These are phyloP conservation scores for Chrysosporium keratinophilum DNA, from an alignment of 2,329 filamentous ascomycete species.

Conservation along the genomic window DNA sequence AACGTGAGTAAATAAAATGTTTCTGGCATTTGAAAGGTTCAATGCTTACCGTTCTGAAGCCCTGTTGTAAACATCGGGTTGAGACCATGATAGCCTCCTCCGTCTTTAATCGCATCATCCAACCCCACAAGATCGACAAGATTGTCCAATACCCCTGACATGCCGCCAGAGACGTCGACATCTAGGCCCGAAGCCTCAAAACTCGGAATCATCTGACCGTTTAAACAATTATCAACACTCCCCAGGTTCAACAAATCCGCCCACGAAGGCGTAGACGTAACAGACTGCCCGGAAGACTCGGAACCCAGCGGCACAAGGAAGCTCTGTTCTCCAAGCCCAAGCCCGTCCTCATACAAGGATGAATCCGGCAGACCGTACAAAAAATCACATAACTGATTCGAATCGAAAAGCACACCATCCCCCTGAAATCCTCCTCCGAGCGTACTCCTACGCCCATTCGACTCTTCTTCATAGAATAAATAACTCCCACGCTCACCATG, in stretches of 20 bases:
- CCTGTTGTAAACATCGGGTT: neutral
- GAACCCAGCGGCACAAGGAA: neutral
- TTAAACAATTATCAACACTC: neutral
- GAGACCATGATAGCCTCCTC: neutral
- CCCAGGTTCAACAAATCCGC: neutral
- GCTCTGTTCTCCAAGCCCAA: neutral
- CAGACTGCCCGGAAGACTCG: neutral
- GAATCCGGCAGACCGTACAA: neutral
- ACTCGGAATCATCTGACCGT: neutral
- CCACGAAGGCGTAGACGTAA: conserved; percentile 2
- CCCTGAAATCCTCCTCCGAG: neutral
- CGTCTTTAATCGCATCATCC: neutral
- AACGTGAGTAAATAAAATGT: neutral
- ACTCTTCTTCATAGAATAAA: neutral
- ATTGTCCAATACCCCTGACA: neutral
- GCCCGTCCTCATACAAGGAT: neutral
- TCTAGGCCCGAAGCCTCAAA: neutral
- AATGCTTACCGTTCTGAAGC: conserved; percentile 4
- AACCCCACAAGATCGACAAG: neutral
- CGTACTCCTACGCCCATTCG: neutral
- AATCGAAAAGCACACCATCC: conserved; percentile 3
- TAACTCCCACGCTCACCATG: conserved; percentile 3
- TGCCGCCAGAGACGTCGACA: neutral
- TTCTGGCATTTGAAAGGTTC: neutral
- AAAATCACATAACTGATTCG: neutral